Base-by-base conservation (phyloP, 176 grass and related monocot species). In the Musa beccarii region DNA sequence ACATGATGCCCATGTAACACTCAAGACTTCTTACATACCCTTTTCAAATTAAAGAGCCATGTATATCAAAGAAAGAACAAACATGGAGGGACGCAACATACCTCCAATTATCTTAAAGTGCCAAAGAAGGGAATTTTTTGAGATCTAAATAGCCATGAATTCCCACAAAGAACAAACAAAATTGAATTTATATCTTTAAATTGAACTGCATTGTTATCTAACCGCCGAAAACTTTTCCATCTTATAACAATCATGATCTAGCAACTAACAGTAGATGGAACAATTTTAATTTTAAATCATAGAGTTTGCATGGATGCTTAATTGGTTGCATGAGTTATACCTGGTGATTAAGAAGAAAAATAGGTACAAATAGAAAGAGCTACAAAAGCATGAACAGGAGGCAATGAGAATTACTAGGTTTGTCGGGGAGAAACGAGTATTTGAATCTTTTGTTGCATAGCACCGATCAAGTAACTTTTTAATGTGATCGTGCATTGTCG, bases 401-500 rank as follows among this genome's bases (percentile, higher is more conserved):
- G 24, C 28, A 68, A 68, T n/a, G 3, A 77, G 28, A 67, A 76
- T 29, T 89, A 97, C 94, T 87, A 97, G 88, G 77, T 89, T 97
- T 76, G 94, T 97, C 2, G 94, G 94, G 10, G 90, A 97, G 90
- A 98, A 98, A 59, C 88, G 87, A 57, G 72, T 91, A 77, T 89
- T 91, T 76, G 83, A 76, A 84, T 98, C 94, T 85, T 98, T 98
- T 49, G 88, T 98, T 34, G 84, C 94, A 85, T 98, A 98, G 57
- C 55, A 93, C 78, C 94, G 81, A 79, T 98, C 94, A 87, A 98
- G 84, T 66, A 89, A 84, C 88, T 98, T 98, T 62, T 98, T 98
- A 72, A 98, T 98, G 81, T 98, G 90, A 61, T 98, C 94, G 82
- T 98, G 94, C 94, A 98, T 98, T 61, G 94, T 98, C 64, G 94